Base-by-base conservation (phyloP, 2,329 filamentous ascomycete species). In the Capronia coronata region DNA sequence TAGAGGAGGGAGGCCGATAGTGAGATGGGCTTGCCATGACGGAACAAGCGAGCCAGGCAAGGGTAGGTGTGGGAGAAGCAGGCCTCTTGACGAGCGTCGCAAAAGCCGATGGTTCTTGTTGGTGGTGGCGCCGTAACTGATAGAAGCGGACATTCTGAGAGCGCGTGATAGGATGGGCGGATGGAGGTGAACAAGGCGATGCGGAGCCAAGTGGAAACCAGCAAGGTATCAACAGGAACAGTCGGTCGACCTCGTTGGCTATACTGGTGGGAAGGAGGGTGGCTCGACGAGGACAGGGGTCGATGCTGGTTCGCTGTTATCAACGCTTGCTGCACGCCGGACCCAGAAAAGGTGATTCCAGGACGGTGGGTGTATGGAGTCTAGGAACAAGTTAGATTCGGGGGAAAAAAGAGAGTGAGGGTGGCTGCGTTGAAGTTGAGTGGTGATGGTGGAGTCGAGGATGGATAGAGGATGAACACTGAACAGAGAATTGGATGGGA, bases 81-180 rank as follows among this genome's bases (percentile, higher is more conserved):
- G 45, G 30, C 27, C 14, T 40, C 14, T 32, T 14, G 21, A n/a
- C 19, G 32, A 25, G 14, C 23, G 16, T 43, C 11, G n/a, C 13
- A n/a, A 32, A 18, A 25, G 25, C 18, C 13, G 30, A 39, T 25
- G 39, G 27, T 18, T 22, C 25, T 25, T 35, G 49, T n/a, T 32
- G 37, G 39, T 10, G 35, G 46, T 37, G 44, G 32, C 32, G 44
- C 41, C 19, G 41, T 22, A 34, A 40, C 45, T 45, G 49, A 52
- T 48, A 48, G 49, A 52, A 38, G 34, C 40, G 45, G 11, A 22
- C 18, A 37, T 16, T 37, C 9, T 32, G 29, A 42, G 14, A 18
- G 45, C 7, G 45, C 13, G n/a, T 41, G 38, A 41, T 41, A 41
- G 38, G 21, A 41, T 13, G 38, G 22, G 19, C 16, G 27, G 27